phyloP scores from a whole-genome alignment of 176 grass and related monocot species.

The Zea mays region Zm-B73-REFERENCE-NAM-5.0 NC_050098.1:229156001-229156500 shows the following conservation, averaged over 20 bases:
- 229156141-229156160: background rate
- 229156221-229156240: background rate
- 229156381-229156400: too few species aligned
- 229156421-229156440: too few species aligned
- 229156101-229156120: background rate
- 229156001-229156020: background rate
- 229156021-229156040: too few species aligned
- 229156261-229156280: background rate
- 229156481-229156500: background rate
- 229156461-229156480: background rate
- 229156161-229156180: background rate
- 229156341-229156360: too few species aligned
- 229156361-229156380: too few species aligned
- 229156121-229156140: background rate
- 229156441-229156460: background rate
- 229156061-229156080: background rate
- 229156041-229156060: background rate
- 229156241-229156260: constrained; percentile 7
- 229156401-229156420: too few species aligned
- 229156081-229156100: background rate
- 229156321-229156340: background rate
- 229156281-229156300: background rate
- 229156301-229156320: background rate
- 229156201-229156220: background rate
- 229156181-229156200: background rate